These are phyloP conservation scores for Fusarium coicis DNA, from an alignment of 2,329 filamentous ascomycete species.

Conservation along the genomic window DNA sequence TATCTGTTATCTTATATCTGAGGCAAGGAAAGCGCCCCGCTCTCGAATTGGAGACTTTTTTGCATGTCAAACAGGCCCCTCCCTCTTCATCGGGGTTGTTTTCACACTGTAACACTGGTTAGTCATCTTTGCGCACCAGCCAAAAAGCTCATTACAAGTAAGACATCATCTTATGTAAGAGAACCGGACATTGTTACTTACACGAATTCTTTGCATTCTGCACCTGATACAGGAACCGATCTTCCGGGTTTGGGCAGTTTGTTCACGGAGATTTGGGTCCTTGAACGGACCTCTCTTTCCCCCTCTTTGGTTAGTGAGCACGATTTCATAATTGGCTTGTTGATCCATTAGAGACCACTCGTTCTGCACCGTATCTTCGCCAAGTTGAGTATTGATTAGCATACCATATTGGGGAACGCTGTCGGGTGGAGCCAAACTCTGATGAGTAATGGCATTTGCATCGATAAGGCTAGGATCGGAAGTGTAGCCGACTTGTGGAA, in stretches of 20 bases:
- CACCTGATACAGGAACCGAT: slow-evolving; percentile 70
- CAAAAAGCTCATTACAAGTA: not conserved
- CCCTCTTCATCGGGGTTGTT: slow-evolving; percentile 58
- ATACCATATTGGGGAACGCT: slow-evolving; percentile 32
- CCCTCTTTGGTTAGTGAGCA: slow-evolving; percentile 46
- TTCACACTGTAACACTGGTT: slow-evolving; percentile 58
- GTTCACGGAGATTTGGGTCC: slow-evolving; percentile 60
- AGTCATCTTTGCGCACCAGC: not conserved
- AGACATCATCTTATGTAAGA: not conserved
- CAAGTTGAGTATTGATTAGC: slow-evolving; percentile 20
- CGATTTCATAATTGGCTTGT: slow-evolving; percentile 44
- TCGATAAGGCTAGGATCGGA: slow-evolving; percentile 26
- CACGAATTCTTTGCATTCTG: slow-evolving; percentile 70
- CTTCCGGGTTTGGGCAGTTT: slow-evolving; percentile 67
- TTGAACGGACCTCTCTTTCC: slow-evolving; percentile 65
- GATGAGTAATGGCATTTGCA: slow-evolving; percentile 24
- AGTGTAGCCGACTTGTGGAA: slow-evolving; percentile 37
- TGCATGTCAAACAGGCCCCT: slow-evolving; percentile 64
- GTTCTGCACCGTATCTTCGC: slow-evolving; percentile 17
- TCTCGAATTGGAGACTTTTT: slow-evolving; percentile 61
- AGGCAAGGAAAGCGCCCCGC: slow-evolving; percentile 66
- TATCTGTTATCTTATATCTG: slow-evolving; percentile 69
- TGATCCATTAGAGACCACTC: slow-evolving; percentile 39
- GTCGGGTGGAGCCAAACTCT: slow-evolving; percentile 21
- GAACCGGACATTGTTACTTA: slow-evolving; percentile 50